A percentile compares a stretch with the other conserved stretches of the same genome.
These are phyloP conservation scores for Fusarium staphyleae DNA, from an alignment of 2,329 filamentous ascomycete genomes.

Conservation along the genomic window DNA sequence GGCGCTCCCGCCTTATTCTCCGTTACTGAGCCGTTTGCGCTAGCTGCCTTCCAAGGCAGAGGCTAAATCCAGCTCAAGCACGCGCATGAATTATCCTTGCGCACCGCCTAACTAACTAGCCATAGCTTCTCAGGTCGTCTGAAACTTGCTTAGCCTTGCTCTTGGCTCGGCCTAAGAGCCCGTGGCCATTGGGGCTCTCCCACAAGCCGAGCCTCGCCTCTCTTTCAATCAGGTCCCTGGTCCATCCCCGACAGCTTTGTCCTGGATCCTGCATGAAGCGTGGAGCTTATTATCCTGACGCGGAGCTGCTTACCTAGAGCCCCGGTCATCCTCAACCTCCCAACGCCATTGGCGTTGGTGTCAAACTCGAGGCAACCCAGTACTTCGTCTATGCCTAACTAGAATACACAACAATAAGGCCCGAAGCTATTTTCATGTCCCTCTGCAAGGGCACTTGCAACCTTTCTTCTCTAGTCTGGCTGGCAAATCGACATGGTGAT, in stretches of 20 bases:
- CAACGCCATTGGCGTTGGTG: conserved; percentile 27
- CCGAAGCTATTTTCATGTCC: conserved; percentile 13
- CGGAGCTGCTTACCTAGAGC: conserved; percentile 37
- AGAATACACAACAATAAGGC: conserved; percentile 14
- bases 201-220: conserved; percentile 9
- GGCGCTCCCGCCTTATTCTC: not conserved
- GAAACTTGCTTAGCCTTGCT: conserved; percentile 32
- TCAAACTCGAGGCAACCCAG: conserved; percentile 23
- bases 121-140: conserved; percentile 25
- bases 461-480: not conserved
- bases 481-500: conserved; percentile 12
- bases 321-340: conserved; percentile 21
- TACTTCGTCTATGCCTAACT: conserved; percentile 11
- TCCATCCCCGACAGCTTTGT: conserved; percentile 15
- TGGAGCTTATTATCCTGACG: conserved; percentile 34
- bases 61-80: conserved; percentile 34
- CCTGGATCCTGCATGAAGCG: conserved; percentile 29
- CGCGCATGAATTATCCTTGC: conserved; percentile 35
- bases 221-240: conserved; percentile 8
- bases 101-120: too few relatives aligned
- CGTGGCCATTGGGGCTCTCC: conserved; percentile 20
- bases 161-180: conserved; percentile 14
- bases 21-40: conserved; percentile 26
- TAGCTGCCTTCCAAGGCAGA: conserved; percentile 11
- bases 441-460: conserved; percentile 10